These are phyloP conservation scores for Blastobotrys robertii DNA, from an alignment of 805 yeast species.

Conservation along the genomic window DNA sequence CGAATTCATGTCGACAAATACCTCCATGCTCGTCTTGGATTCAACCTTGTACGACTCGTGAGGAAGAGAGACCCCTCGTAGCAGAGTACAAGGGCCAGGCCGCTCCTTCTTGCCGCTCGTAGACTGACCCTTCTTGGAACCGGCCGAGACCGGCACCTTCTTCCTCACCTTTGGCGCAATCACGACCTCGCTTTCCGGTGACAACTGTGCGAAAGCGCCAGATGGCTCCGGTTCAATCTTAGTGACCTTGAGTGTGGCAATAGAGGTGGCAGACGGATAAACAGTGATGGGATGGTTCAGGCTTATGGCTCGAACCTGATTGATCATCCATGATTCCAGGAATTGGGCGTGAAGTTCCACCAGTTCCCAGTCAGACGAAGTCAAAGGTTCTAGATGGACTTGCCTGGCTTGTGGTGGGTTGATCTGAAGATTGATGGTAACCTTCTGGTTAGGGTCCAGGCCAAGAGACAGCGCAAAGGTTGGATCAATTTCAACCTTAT, in stretches of 20 bases:
- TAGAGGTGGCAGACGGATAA: conserved; percentile 52
- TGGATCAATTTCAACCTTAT: conserved; percentile 54
- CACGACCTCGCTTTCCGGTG: conserved; percentile 58
- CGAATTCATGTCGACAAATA: conserved; percentile 38
- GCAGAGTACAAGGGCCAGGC: conserved; percentile 30
- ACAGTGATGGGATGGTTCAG: conserved; percentile 51
- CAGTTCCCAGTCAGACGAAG: conserved; percentile 81
- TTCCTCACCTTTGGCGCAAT: conserved; percentile 57
- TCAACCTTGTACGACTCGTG: conserved; percentile 28
- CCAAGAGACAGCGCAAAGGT: conserved; percentile 45
- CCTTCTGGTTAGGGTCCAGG: conserved; percentile 34
- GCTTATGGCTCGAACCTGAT: conserved; percentile 72
- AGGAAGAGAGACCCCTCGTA: conserved; percentile 50
- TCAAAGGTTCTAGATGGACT: conserved; percentile 68
- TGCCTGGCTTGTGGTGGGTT: conserved; percentile 45
- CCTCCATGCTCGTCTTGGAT: conserved; percentile 26
- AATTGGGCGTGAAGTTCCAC: conserved; percentile 73
- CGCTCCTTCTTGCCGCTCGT: not conserved
- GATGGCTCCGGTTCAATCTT: conserved; percentile 34
- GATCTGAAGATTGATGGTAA: conserved; percentile 38
- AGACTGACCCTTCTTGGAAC: conserved; percentile 5
- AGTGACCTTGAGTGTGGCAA: conserved; percentile 48
- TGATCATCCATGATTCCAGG: conserved; percentile 63
- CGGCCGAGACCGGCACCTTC: conserved; percentile 4
- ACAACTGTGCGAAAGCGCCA: conserved; percentile 38